A percentile compares a stretch with the other conserved stretches of the same genome.
Conservation (phyloP, 163 green algal genomes). For the Coccomyxa subellipsoidea region DNA sequence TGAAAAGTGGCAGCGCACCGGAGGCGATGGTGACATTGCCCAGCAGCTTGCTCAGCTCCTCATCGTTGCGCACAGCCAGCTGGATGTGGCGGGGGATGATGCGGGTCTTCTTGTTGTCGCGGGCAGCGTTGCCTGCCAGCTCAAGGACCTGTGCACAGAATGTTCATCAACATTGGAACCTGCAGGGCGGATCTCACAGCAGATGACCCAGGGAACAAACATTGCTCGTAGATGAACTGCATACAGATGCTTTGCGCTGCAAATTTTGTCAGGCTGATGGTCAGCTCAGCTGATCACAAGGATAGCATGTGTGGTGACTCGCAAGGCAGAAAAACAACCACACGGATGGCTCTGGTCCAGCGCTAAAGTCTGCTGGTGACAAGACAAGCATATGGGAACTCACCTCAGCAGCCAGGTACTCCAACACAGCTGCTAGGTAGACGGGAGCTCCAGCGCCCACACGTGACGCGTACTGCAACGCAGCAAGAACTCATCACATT, state of each 20-base stretch:
- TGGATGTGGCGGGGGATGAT: conserved; percentile 95
- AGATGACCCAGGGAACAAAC: no score
- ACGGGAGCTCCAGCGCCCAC: conserved; percentile 63
- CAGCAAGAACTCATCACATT: no score
- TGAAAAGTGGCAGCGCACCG: conserved; percentile 60
- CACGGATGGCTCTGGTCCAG: no score
- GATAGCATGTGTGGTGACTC: no score
- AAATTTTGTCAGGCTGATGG: no score
- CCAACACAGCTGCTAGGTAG: conserved; percentile 71
- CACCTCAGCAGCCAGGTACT: conserved; percentile 76
- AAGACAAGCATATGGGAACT: not conserved
- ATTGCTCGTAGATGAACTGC: no score
- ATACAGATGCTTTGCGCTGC: no score
- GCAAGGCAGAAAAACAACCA: no score
- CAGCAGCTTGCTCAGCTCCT: conserved; percentile 97
- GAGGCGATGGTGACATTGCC: conserved; percentile 88
- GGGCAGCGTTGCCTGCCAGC: conserved; percentile 84
- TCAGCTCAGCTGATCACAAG: no score
- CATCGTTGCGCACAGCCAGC: conserved; percentile 96
- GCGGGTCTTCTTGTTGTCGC: conserved; percentile 92
- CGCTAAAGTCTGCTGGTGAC: no score
- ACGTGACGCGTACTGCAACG: conserved; percentile 66
- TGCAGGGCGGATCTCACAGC: no score
- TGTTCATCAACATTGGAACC: no score
- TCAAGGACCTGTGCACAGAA: conserved; percentile 64